These are phyloP conservation scores for Cyclotella sp. DNA, from an alignment of 108 stramenopile species.

Conservation along the genomic window DNA sequence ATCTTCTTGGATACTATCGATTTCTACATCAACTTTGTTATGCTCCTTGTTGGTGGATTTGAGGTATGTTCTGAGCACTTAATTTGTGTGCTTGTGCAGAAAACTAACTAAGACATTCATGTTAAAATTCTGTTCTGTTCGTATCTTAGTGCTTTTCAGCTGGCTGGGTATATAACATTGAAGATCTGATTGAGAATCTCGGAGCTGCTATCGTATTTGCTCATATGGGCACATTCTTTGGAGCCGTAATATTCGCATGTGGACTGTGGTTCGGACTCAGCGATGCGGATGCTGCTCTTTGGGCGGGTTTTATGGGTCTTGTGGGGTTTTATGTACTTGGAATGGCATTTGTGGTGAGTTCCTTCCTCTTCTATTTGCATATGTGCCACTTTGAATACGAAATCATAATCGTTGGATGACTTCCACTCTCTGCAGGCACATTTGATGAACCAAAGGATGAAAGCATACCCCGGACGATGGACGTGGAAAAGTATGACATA, in stretches of 20 bases:
- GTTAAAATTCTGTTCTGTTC: too few relatives aligned
- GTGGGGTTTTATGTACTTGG: constrained; percentile 44
- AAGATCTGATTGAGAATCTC: constrained; percentile 43
- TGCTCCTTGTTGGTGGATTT: constrained; percentile 68
- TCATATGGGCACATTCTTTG: constrained; percentile 57
- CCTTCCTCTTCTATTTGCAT: too few relatives aligned
- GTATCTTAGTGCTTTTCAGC: constrained; percentile 62
- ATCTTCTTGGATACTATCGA: constrained; percentile 67
- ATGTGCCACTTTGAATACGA: too few relatives aligned
- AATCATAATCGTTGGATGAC: too few relatives aligned
- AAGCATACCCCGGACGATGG: constrained; percentile 13
- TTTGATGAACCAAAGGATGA: constrained; percentile 29
- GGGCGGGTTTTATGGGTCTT: constrained; percentile 58
- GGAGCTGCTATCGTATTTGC: constrained; percentile 51
- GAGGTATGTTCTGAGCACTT: constrained; percentile 7
- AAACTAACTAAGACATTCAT: too few relatives aligned
- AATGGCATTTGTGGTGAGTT: constrained; percentile 41
- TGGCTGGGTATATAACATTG: constrained; percentile 66
- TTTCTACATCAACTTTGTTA: constrained; percentile 73
- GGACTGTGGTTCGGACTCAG: constrained; percentile 54
- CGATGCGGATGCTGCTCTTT: constrained; percentile 41
- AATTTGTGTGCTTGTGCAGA: too few relatives aligned
- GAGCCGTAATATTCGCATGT: constrained; percentile 54
- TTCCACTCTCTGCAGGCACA: too few relatives aligned
- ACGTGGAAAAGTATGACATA: constrained; percentile 47